phyloP scores from a whole-genome alignment of 495 filamentous ascomycete species.

The Apodospora peruviana region DNA sequence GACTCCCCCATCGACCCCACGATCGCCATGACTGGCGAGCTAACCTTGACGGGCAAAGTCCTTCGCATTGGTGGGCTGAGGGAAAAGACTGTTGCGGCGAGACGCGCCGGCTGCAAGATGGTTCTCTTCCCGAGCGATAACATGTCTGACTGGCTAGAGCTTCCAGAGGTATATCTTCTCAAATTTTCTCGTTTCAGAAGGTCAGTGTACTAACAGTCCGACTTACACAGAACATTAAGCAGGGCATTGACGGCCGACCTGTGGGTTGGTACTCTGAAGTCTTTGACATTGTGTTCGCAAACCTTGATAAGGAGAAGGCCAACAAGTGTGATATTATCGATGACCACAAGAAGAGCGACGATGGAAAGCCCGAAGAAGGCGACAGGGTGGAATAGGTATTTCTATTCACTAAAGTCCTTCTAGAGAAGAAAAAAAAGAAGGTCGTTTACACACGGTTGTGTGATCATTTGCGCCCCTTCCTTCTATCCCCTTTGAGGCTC shows the following conservation, averaged over 20 bases:
- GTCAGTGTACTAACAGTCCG: slow-evolving; percentile 33
- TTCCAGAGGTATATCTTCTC: slow-evolving; percentile 74
- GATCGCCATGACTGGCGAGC: slow-evolving; percentile 96
- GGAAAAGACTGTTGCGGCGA: slow-evolving; percentile 98
- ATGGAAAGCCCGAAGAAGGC: slow-evolving; percentile 33
- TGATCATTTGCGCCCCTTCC: too few species aligned
- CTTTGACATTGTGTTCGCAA: slow-evolving; percentile 83
- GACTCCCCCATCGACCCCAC: slow-evolving; percentile 73
- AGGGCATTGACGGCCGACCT: slow-evolving; percentile 83
- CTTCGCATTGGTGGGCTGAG: slow-evolving; percentile 90
- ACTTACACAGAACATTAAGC: slow-evolving; percentile 79
- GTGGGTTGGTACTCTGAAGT: slow-evolving; percentile 93
- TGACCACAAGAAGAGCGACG: slow-evolving; percentile 41
- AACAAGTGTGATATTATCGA: slow-evolving; percentile 62
- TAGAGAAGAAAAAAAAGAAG: not conserved
- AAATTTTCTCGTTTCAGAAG: slow-evolving; percentile 6
- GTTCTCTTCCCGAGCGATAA: slow-evolving; percentile 96
- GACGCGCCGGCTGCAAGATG: slow-evolving; percentile 87
- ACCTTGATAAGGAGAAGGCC: slow-evolving; percentile 67
- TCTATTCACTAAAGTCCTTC: not conserved
- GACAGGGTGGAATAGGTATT: slow-evolving; percentile 12
- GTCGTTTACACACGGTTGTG: too few species aligned
- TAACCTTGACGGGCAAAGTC: slow-evolving; percentile 97
- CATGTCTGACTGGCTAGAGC: slow-evolving; percentile 92
- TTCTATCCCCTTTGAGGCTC: too few species aligned